Base-by-base conservation (phyloP, 805 yeast genomes). In the Lachancea quebecensis region DNA sequence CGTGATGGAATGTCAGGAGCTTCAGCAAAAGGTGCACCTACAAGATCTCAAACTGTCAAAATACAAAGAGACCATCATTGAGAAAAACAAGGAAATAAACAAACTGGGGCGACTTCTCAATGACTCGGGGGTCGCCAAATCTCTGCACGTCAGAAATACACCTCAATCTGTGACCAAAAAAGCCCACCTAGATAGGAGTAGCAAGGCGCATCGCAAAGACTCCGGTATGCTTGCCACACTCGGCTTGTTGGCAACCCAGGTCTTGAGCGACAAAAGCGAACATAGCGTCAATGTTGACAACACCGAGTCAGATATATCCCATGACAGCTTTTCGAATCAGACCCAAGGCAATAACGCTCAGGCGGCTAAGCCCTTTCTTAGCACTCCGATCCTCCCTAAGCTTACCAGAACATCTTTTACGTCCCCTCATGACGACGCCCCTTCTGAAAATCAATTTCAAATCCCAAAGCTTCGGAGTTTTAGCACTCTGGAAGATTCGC, bases 231-330 rank as follows among this genome's bases (percentile, higher is more conserved):
- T 78, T 39, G 73, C 71, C 37, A 74, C 81, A 0, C 60, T 78
- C 39, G 82, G 81, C 11, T 58, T 74, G 46, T 61, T 78, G 44
- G 82, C 82, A 2, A 69, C 77, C 35, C 81, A 77, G 50, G 79
- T 74, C 0, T 55, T 75, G 29, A 66, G 68, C 37, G 73, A 69
- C 44, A 69, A 66, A 46, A 40, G 41, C 11, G 44, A 38, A 12
- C 18, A 18, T 3, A 32, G 29, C 8, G 36, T 16, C 25, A 48
- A 44, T 38, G 15, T 32, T 10, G 50, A 48, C 29, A 48, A 38
- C 28, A 48, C 50, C 10, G 50, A 48, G 25, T 44, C 48, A 3
- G 50, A 48, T 18, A 44, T 44, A 11, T 48, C 50, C 14, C 50
- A 48, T 32, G 50, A 48, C 29, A 48, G 48, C 31, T 35, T 39